Evolutionary conservation across 352 stramenopile species (phyloP).

Genomic region (Phytophthora colocasiae): DNA sequence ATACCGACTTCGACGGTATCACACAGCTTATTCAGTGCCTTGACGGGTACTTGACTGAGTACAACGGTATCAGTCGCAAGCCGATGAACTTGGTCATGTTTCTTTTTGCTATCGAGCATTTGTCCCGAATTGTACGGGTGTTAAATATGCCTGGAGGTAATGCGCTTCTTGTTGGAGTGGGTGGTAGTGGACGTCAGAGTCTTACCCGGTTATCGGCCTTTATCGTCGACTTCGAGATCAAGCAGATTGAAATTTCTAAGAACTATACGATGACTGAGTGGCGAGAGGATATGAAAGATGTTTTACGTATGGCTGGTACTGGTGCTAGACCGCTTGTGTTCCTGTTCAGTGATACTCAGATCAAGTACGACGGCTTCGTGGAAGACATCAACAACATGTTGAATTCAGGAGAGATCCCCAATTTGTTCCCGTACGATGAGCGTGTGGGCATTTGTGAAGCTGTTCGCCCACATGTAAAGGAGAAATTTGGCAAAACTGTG

Average conservation of each 20-base stretch:
- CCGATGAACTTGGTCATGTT: constrained; percentile 98
- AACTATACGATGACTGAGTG: constrained; percentile 95
- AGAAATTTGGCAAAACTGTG: constrained; percentile 90
- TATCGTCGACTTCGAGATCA: constrained; percentile 93
- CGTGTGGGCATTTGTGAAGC: constrained; percentile 91
- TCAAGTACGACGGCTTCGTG: constrained; percentile 96
- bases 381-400: constrained; percentile 98
- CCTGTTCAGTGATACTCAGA: constrained; percentile 96
- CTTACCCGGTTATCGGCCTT: constrained; percentile 93
- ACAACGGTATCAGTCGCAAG: constrained; percentile 93
- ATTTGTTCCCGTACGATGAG: constrained; percentile 95
- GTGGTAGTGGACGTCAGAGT: constrained; percentile 92
- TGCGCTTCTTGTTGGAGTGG: constrained; percentile 93
- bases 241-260: constrained; percentile 96
- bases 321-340: constrained; percentile 91
- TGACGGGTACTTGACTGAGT: constrained; percentile 92
- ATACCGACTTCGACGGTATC: constrained; percentile 81
- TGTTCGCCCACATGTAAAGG: constrained; percentile 91
- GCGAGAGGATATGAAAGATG: constrained; percentile 95
- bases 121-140: constrained; percentile 92
- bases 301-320: constrained; percentile 90
- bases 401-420: constrained; percentile 95
- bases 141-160: constrained; percentile 96
- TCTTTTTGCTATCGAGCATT: constrained; percentile 95
- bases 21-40: constrained; percentile 83